phyloP scores from a whole-genome alignment of 108 stramenopile genomes.

The Poteriospumella lacustris region DNA sequence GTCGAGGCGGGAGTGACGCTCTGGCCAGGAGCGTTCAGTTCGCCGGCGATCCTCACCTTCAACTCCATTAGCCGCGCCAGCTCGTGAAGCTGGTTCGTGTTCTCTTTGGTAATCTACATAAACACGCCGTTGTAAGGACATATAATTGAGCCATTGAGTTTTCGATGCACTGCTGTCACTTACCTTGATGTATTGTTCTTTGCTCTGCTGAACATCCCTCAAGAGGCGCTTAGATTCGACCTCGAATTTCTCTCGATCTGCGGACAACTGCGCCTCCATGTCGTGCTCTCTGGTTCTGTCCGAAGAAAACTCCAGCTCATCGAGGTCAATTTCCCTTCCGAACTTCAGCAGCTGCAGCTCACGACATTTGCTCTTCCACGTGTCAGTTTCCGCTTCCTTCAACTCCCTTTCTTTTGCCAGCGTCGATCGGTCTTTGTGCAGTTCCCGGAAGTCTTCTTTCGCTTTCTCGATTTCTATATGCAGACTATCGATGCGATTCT shows the following conservation, averaged over 20 bases:
- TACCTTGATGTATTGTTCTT: conserved; percentile 14
- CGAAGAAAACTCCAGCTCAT: conserved; percentile 47
- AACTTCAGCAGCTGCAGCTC: conserved; percentile 64
- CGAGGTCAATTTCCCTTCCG: conserved; percentile 58
- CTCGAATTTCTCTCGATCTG: conserved; percentile 29
- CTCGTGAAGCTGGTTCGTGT: conserved; percentile 38
- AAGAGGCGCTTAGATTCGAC: conserved; percentile 24
- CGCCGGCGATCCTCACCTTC: conserved; percentile 23
- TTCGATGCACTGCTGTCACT: too few species aligned
- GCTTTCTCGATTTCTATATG: conserved; percentile 19
- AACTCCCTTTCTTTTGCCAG: conserved; percentile 42
- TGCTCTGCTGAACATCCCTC: background rate
- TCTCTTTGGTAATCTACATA: conserved; percentile 36
- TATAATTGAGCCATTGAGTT: too few species aligned
- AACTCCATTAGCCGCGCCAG: background rate
- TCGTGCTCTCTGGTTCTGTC: conserved; percentile 14
- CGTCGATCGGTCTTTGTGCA: conserved; percentile 39
- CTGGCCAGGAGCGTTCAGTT: conserved; percentile 35
- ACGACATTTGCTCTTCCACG: conserved; percentile 32
- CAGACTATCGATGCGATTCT: background rate
- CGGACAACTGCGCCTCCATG: conserved; percentile 5
- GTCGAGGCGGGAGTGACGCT: conserved; percentile 26
- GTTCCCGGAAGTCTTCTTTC: conserved; percentile 32
- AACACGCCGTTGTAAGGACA: too few species aligned
- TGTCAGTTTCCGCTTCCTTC: conserved; percentile 29